These are phyloP conservation scores for Corymbia calophylla DNA, from an alignment of 441 rosid genomes.

Conservation along the genomic window DNA sequence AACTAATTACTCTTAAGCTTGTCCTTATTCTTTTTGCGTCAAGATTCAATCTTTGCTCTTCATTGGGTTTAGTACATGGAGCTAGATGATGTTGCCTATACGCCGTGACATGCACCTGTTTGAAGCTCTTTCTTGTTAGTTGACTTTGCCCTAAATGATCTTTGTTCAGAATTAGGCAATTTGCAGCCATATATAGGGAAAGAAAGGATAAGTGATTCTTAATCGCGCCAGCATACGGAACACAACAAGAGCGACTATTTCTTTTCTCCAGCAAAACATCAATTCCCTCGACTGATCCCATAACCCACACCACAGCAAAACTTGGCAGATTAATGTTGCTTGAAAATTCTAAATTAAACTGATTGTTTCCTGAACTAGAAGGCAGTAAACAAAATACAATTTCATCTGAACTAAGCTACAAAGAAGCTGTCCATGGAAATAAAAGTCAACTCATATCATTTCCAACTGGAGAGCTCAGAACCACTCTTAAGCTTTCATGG, in stretches of 20 bases:
- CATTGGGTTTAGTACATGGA: neutral
- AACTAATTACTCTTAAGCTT: neutral
- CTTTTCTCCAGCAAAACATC: neutral
- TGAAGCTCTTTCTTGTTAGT: neutral
- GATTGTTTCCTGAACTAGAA: neutral
- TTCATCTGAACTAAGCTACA: neutral
- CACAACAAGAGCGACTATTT: neutral
- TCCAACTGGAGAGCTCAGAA: neutral
- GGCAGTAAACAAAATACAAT: neutral
- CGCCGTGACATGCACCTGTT: neutral
- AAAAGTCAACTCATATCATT: neutral
- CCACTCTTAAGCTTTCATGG: constrained; percentile 24
- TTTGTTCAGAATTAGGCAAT: neutral
- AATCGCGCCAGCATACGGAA: neutral
- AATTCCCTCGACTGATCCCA: neutral
- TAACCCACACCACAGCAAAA: neutral
- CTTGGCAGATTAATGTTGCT: neutral
- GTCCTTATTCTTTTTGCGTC: neutral
- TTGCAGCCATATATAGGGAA: neutral
- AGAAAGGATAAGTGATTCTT: neutral
- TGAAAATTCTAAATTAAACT: neutral
- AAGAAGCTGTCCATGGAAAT: neutral
- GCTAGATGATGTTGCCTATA: neutral
- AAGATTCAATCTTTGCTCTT: neutral
- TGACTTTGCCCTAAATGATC: neutral